These are phyloP conservation scores for Corinectria fuckeliana DNA, from an alignment of 2,329 filamentous ascomycete genomes.

Conservation along the genomic window DNA sequence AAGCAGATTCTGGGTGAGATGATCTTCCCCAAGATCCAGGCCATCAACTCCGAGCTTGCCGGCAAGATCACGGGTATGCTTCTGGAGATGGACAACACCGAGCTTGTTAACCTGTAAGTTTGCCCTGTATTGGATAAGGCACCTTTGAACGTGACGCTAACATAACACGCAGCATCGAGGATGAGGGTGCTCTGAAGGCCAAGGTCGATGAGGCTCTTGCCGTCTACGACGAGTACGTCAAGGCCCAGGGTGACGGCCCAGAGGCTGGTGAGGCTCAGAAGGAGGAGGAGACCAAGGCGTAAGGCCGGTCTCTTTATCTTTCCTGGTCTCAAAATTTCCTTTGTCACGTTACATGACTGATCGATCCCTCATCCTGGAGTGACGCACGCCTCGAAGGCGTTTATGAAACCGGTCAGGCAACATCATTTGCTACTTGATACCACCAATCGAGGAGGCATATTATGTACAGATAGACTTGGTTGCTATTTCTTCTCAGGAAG, in stretches of 20 bases:
- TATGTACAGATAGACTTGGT: constrained; percentile 52
- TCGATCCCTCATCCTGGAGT: constrained; percentile 35
- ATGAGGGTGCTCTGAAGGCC: constrained; percentile 84
- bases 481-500: constrained; percentile 48
- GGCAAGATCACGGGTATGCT: constrained; percentile 99
- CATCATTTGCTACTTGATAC: constrained; percentile 40
- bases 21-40: constrained; percentile 98
- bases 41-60: constrained; percentile 91
- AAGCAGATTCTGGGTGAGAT: constrained; percentile 99
- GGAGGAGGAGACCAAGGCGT: constrained; percentile 56
- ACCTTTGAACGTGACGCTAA: constrained; percentile 22
- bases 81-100: constrained; percentile 96
- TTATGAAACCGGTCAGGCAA: constrained; percentile 37
- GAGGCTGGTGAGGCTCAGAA: constrained; percentile 54
- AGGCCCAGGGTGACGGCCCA: constrained; percentile 67
- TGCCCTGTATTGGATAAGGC: constrained; percentile 6
- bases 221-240: constrained; percentile 99
- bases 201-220: constrained; percentile 98
- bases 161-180: constrained; percentile 72
- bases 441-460: constrained; percentile 39
- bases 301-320: constrained; percentile 28
- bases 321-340: constrained; percentile 35
- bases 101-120: constrained; percentile 94
- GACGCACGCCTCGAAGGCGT: constrained; percentile 32
- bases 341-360: constrained; percentile 41